Evolutionary conservation across 2,329 filamentous ascomycete species (phyloP).

Genomic region (Nemania sp.): DNA sequence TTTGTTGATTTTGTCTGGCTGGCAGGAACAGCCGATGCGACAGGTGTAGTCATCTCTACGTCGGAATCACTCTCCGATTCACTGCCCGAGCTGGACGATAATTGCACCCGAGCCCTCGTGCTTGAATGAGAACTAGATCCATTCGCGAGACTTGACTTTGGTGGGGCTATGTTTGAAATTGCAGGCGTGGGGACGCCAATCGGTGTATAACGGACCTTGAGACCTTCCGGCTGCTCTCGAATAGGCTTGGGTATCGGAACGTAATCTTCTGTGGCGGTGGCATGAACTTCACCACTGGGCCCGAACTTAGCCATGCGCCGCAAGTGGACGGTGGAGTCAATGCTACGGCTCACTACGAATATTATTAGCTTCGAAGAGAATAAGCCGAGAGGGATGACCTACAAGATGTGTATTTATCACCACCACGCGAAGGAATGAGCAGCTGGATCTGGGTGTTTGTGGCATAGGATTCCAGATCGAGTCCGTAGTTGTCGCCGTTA

Average conservation of each 20-base stretch:
- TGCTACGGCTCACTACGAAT: constrained; percentile 55
- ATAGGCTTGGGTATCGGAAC: constrained; percentile 62
- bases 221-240: constrained; percentile 74
- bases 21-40: constrained; percentile 44
- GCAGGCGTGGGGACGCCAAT: constrained; percentile 64
- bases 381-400: constrained; percentile 49
- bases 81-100: constrained; percentile 50
- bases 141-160: background rate
- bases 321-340: constrained; percentile 73
- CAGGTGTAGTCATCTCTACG: constrained; percentile 59
- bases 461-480: constrained; percentile 65
- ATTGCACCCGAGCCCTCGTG: constrained; percentile 56
- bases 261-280: constrained; percentile 57
- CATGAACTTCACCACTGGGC: constrained; percentile 54
- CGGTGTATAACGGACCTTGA: constrained; percentile 76
- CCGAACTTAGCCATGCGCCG: constrained; percentile 71
- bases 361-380: constrained; percentile 45
- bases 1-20: constrained; percentile 47
- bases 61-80: constrained; percentile 60
- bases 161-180: constrained; percentile 23
- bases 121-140: constrained; percentile 20
- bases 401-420: constrained; percentile 67
- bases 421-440: constrained; percentile 68
- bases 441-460: constrained; percentile 68
- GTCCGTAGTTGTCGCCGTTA: constrained; percentile 72